These are phyloP conservation scores for Ambrosiella cleistominuta DNA, from an alignment of 2,329 filamentous ascomycete genomes.

Conservation along the genomic window DNA sequence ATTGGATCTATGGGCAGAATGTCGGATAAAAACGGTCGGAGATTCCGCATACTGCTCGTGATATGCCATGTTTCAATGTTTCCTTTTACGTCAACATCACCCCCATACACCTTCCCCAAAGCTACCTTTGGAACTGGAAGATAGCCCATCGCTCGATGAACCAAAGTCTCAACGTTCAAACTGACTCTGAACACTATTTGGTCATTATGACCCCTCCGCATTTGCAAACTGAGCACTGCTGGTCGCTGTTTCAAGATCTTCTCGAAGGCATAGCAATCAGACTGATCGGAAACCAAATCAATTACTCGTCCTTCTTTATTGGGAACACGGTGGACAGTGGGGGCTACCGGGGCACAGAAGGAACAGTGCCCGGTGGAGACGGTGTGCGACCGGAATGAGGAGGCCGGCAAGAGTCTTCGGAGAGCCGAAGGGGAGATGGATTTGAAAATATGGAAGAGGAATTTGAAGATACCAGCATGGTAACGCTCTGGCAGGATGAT, in stretches of 20 bases:
- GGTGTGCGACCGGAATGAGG: not conserved
- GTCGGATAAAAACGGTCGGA: constrained; percentile 3
- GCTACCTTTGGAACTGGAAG: constrained; percentile 9
- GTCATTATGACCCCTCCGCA: not conserved
- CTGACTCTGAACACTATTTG: constrained; percentile 9
- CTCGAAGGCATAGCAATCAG: constrained; percentile 11
- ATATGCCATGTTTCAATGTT: constrained; percentile 4
- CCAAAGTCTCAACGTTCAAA: constrained; percentile 13
- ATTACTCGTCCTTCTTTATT: constrained; percentile 7
- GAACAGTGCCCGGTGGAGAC: not conserved
- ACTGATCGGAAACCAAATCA: constrained; percentile 9
- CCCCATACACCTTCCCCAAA: not conserved
- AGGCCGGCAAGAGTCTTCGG: not conserved
- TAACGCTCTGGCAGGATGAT: constrained; percentile 4
- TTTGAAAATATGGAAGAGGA: constrained; percentile 7
- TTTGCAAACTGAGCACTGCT: constrained; percentile 5
- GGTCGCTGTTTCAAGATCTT: constrained; percentile 6
- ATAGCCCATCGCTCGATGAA: constrained; percentile 14
- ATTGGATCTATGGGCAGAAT: not conserved
- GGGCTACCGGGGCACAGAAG: constrained; percentile 2
- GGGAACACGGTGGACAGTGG: constrained; percentile 1
- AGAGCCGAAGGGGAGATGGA: not conserved
- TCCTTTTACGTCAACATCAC: not conserved
- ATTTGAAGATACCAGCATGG: constrained; percentile 4
- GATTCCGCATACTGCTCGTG: not conserved